Conservation (phyloP, 2,329 filamentous ascomycete genomes). For the Trichoderma sp. region DNA sequence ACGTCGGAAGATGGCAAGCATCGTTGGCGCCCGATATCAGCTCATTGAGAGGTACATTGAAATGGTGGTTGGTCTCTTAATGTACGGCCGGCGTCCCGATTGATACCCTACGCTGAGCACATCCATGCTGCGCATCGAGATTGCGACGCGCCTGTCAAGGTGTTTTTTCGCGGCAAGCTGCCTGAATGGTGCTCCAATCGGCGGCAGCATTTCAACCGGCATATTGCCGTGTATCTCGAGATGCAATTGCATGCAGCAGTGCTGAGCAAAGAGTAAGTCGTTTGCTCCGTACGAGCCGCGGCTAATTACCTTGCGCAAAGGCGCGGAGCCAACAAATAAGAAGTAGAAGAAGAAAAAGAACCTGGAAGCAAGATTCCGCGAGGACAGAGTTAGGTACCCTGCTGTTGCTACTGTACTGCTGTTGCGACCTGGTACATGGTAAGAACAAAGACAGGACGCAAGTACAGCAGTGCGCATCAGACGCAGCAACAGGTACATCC, state of each 20-base stretch:
- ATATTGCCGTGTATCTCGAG: background rate
- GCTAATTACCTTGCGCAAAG: background rate
- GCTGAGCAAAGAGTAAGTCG: background rate
- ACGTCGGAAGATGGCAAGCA: background rate
- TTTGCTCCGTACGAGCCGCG: background rate
- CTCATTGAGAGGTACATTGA: background rate
- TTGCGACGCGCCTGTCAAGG: background rate
- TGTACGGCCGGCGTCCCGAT: background rate
- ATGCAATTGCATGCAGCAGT: background rate
- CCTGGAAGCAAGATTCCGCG: background rate
- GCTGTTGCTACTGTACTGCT: too few species aligned
- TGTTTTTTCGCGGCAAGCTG: background rate
- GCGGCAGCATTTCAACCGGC: background rate
- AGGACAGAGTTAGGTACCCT: background rate
- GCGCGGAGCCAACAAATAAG: background rate
- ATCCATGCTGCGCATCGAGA: conserved; percentile 1
- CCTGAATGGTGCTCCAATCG: background rate
- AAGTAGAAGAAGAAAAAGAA: background rate
- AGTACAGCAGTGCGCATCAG: background rate
- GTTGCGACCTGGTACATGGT: background rate
- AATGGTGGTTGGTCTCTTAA: background rate
- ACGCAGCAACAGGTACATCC: background rate
- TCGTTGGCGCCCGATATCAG: background rate
- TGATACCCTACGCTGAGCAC: background rate
- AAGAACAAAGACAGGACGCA: background rate